phyloP scores from a whole-genome alignment of 192 early-diverging fungal genomes.

The Physocladia obscura region DNA sequence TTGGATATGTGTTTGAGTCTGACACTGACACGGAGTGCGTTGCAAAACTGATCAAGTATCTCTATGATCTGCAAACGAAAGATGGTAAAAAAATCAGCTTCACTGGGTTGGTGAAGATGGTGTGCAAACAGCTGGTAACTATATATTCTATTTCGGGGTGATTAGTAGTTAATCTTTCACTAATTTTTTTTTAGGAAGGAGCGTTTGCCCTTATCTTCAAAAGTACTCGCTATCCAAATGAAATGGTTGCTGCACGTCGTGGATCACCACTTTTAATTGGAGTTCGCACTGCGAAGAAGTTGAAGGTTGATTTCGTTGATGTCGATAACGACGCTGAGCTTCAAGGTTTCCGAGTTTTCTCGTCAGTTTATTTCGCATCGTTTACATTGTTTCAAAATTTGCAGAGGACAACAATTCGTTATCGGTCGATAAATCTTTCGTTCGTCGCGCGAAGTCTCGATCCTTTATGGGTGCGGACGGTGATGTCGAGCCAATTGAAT shows the following conservation, averaged over 20 bases:
- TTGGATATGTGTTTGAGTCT: conserved; percentile 80
- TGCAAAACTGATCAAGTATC: conserved; percentile 65
- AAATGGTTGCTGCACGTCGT: conserved; percentile 57
- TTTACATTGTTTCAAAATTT: too few species aligned
- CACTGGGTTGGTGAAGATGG: conserved; percentile 57
- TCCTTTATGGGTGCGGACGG: conserved; percentile 61
- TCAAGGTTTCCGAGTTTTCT: too few species aligned
- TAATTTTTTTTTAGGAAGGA: conserved; percentile 45
- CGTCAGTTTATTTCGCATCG: too few species aligned
- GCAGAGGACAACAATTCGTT: conserved; percentile 28
- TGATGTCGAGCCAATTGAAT: conserved; percentile 57
- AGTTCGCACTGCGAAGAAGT: conserved; percentile 62
- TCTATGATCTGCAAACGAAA: conserved; percentile 60
- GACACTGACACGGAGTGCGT: conserved; percentile 68
- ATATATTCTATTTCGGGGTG: background rate
- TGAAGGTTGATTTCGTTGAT: conserved; percentile 69
- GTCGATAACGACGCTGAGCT: conserved; percentile 47
- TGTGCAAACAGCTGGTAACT: conserved; percentile 59
- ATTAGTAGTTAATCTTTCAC: background rate
- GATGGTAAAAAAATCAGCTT: conserved; percentile 46
- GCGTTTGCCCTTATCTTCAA: conserved; percentile 66
- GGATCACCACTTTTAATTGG: conserved; percentile 68
- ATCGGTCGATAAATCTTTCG: conserved; percentile 35
- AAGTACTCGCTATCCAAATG: conserved; percentile 57
- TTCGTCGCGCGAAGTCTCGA: conserved; percentile 54